A percentile compares a stretch with the other conserved stretches of the same genome.
phyloP scores from a whole-genome alignment of 75 land plant genomes.

The Cryptomeria japonica region DNA sequence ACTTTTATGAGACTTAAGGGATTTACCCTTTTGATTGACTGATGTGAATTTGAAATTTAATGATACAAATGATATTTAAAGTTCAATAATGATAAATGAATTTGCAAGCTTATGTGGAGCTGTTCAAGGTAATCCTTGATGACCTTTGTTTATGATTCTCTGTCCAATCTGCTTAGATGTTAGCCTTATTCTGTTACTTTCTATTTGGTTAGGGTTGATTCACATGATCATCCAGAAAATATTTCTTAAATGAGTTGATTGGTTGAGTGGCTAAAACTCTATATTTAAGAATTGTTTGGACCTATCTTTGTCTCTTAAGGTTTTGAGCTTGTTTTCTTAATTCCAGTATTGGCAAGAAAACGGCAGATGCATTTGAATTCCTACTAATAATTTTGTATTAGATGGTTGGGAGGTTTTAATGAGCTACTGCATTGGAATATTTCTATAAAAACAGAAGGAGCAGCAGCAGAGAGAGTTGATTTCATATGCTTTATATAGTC shows the following conservation, averaged over 20 bases:
- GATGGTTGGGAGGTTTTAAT: not conserved
- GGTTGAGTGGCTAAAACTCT: not conserved
- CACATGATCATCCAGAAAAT: too few species aligned
- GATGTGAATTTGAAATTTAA: too few species aligned
- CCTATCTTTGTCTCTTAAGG: not conserved
- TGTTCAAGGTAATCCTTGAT: too few species aligned
- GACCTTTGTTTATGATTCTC: too few species aligned
- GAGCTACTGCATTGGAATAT: not conserved
- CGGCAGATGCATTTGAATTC: not conserved
- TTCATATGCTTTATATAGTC: not conserved
- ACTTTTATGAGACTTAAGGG: too few species aligned
- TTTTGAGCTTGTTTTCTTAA: not conserved
- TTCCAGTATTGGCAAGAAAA: not conserved
- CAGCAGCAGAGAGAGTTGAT: not conserved
- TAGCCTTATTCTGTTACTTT: not conserved
- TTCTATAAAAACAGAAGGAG: not conserved
- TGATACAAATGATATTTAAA: too few species aligned
- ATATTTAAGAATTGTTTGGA: not conserved
- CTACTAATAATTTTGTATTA: not conserved
- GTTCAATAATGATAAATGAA: too few species aligned
- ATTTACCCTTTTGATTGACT: too few species aligned
- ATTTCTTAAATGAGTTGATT: too few species aligned
- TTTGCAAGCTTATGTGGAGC: too few species aligned
- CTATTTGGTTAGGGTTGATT: too few species aligned
- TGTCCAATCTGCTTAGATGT: not conserved